Evolutionary conservation across 2,329 filamentous ascomycete species (phyloP).

Genomic region (Colletotrichum liaoningense): DNA sequence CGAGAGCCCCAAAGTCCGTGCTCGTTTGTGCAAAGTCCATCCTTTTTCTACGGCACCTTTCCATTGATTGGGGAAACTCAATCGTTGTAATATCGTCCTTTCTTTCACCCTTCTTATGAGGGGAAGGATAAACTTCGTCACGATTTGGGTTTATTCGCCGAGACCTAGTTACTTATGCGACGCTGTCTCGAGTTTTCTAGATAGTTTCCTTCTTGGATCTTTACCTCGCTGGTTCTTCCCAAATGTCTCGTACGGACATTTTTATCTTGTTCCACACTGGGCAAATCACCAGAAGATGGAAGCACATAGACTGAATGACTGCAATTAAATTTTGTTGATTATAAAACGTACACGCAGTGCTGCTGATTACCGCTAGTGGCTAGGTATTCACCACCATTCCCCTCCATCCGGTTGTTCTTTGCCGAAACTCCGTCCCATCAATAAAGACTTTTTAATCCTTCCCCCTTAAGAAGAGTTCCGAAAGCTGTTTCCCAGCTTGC

Average conservation of each 20-base stretch:
- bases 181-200: not conserved
- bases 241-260: not conserved
- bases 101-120: not conserved
- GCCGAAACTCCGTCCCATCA: slow-evolving; percentile 2
- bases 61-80: not conserved
- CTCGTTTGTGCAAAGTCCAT: not conserved
- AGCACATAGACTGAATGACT: not conserved
- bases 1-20: not conserved
- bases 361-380: not conserved
- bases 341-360: not conserved
- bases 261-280: not conserved
- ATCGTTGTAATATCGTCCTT: not conserved
- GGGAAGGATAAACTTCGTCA: not conserved
- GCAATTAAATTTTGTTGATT: not conserved
- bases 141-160: not conserved
- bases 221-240: too few species aligned
- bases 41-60: not conserved
- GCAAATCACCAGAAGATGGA: not conserved
- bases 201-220: not conserved
- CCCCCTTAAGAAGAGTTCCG: not conserved
- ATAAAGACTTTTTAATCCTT: not conserved
- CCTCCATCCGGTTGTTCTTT: not conserved
- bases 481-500: not conserved
- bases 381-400: not conserved
- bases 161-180: not conserved